A percentile compares a stretch with the other conserved stretches of the same genome.
Evolutionary conservation across 2,329 filamentous ascomycete species (phyloP).

Genomic region (Tolypocladium cylindrosporum): DNA sequence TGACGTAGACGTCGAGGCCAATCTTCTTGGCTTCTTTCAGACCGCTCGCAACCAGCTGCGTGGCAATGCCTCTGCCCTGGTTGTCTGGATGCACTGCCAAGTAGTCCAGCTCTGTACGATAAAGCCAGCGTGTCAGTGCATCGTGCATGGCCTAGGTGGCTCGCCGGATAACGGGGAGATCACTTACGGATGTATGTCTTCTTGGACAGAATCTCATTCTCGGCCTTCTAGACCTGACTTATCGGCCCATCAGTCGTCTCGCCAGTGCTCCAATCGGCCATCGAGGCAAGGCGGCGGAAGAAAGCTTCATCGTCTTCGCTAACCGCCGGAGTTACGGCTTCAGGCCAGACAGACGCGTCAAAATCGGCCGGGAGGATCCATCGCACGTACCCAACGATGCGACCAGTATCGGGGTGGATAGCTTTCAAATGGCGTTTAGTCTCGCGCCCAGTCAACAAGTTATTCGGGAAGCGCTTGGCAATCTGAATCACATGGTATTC

Average conservation of each 20-base stretch:
- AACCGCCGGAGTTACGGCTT: constrained; percentile 6
- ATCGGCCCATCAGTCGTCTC: constrained; percentile 2
- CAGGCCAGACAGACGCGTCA: constrained; percentile 4
- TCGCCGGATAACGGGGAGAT: neutral
- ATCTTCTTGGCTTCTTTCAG: constrained; percentile 12
- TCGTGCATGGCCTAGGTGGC: neutral
- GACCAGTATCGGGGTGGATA: constrained; percentile 9
- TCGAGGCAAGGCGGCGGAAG: constrained; percentile 4
- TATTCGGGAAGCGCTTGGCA: constrained; percentile 10
- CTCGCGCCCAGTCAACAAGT: constrained; percentile 7
- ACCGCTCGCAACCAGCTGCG: constrained; percentile 14
- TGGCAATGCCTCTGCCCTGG: constrained; percentile 14
- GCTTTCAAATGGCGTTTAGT: constrained; percentile 10
- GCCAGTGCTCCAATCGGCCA: constrained; percentile 3
- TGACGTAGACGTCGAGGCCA: constrained; percentile 11
- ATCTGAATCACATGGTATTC: constrained; percentile 10
- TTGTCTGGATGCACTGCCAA: constrained; percentile 17
- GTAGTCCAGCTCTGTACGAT: constrained; percentile 12
- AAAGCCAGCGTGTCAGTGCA: neutral
- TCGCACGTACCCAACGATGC: constrained; percentile 11
- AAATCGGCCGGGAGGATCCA: constrained; percentile 10
- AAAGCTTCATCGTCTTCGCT: constrained; percentile 5
- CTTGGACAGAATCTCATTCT: constrained; percentile 2
- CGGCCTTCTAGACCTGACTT: constrained; percentile 2
- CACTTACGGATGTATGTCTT: constrained; percentile 8